Conservation (phyloP, 2,329 filamentous ascomycete genomes). For the Didymella segeticola region DNA sequence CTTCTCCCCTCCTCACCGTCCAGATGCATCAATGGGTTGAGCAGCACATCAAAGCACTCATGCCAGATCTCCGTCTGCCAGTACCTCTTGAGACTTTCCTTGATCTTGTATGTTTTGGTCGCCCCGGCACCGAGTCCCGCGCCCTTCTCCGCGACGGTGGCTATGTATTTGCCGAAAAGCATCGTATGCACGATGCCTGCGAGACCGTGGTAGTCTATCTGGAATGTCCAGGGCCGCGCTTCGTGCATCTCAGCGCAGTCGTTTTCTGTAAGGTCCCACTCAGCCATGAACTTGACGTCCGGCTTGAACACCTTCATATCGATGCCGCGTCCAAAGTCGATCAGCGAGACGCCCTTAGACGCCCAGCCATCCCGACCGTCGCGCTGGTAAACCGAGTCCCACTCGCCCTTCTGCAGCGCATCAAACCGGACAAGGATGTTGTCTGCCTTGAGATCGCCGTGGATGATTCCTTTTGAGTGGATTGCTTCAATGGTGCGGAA, state of each 20-base stretch:
- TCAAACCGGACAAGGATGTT: constrained; percentile 92
- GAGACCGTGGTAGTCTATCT: constrained; percentile 94
- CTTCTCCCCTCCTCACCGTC: constrained; percentile 68
- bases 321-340: constrained; percentile 93
- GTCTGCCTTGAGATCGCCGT: constrained; percentile 94
- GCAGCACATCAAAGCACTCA: constrained; percentile 79
- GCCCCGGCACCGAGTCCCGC: constrained; percentile 63
- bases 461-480: constrained; percentile 78
- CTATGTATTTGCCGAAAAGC: constrained; percentile 94
- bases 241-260: constrained; percentile 98
- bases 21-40: constrained; percentile 79
- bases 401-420: constrained; percentile 53
- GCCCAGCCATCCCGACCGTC: constrained; percentile 81
- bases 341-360: constrained; percentile 80
- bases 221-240: constrained; percentile 93
- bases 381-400: constrained; percentile 71
- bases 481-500: constrained; percentile 88
- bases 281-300: constrained; percentile 86
- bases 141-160: constrained; percentile 65
- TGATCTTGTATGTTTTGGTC: constrained; percentile 76
- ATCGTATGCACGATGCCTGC: constrained; percentile 87
- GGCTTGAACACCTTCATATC: constrained; percentile 86
- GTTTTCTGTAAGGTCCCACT: constrained; percentile 87
- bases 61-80: constrained; percentile 95
- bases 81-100: constrained; percentile 87